These are phyloP conservation scores for Hyphodiscus hymeniophilus DNA, from an alignment of 495 filamentous ascomycete genomes.

Conservation along the genomic window DNA sequence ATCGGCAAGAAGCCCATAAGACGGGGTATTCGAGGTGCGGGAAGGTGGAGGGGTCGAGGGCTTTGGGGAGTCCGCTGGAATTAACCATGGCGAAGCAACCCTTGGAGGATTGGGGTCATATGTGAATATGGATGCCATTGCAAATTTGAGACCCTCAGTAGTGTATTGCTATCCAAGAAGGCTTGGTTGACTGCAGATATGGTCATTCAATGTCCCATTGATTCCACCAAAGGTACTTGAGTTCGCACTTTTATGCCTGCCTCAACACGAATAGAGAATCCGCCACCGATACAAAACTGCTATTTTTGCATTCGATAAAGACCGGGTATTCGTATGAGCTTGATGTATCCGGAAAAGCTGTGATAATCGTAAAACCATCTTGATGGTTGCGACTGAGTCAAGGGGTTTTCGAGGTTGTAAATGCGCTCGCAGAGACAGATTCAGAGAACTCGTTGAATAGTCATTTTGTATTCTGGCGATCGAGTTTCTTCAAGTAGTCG, in stretches of 20 bases:
- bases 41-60: constrained; percentile 18
- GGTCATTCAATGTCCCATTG: neutral
- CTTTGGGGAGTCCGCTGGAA: constrained; percentile 20
- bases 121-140: constrained; percentile 93
- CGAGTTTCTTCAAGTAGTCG: neutral
- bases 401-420: constrained; percentile 3
- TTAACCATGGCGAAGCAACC: constrained; percentile 84
- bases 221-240: too few relatives aligned
- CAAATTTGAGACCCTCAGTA: too few relatives aligned
- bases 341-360: constrained; percentile 40
- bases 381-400: constrained; percentile 25
- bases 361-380: constrained; percentile 56
- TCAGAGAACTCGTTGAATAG: neutral
- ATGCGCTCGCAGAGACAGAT: neutral
- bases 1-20: constrained; percentile 51
- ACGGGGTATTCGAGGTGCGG: constrained; percentile 20
- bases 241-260: neutral
- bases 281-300: constrained; percentile 18
- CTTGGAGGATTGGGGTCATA: constrained; percentile 82
- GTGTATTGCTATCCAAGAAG: too few relatives aligned
- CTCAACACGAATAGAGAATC: constrained; percentile 2
- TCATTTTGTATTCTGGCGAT: neutral
- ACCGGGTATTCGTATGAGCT: constrained; percentile 40
- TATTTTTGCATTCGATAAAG: constrained; percentile 27
- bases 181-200: neutral